Percentiles rank a stretch among this genome's conserved stretches.
Conservation (phyloP, 345 rosid genomes). For the Murraya koenigii region DNA sequence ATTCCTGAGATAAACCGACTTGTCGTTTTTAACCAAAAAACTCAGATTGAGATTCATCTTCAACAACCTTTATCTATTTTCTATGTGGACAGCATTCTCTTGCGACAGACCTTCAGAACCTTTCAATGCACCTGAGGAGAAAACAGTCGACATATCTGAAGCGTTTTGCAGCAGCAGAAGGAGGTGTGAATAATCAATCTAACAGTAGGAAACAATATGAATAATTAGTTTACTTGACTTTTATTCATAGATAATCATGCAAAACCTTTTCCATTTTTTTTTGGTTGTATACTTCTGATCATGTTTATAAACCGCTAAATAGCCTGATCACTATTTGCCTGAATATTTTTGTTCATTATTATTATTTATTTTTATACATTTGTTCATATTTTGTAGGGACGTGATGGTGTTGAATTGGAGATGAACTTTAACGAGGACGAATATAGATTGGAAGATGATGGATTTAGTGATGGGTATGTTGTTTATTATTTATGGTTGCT, state of each 20-base stretch:
- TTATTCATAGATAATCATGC: not conserved
- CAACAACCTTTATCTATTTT: conserved; percentile 6
- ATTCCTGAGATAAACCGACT: no score
- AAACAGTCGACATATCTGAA: conserved; percentile 92
- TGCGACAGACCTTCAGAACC: conserved; percentile 87
- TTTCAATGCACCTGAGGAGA: conserved; percentile 88
- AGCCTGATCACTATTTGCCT: not conserved
- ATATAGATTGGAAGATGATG: conserved; percentile 61
- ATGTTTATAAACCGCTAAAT: not conserved
- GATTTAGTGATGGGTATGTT: conserved; percentile 68
- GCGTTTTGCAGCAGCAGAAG: conserved; percentile 79
- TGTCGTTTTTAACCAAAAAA: no score
- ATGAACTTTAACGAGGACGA: conserved; percentile 68
- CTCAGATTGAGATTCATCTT: no score
- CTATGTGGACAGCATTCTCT: conserved; percentile 53
- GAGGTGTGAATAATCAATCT: conserved; percentile 50
- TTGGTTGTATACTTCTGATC: not conserved
- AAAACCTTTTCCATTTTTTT: not conserved
- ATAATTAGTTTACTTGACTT: not conserved
- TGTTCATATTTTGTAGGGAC: conserved; percentile 30
- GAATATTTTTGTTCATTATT: not conserved
- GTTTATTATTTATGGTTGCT: not conserved
- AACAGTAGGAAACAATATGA: not conserved
- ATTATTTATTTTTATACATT: not conserved
- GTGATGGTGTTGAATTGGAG: conserved; percentile 83